Evolutionary conservation across 140 eudicot species (phyloP).

Genomic region (Ambrosia hybrid): DNA sequence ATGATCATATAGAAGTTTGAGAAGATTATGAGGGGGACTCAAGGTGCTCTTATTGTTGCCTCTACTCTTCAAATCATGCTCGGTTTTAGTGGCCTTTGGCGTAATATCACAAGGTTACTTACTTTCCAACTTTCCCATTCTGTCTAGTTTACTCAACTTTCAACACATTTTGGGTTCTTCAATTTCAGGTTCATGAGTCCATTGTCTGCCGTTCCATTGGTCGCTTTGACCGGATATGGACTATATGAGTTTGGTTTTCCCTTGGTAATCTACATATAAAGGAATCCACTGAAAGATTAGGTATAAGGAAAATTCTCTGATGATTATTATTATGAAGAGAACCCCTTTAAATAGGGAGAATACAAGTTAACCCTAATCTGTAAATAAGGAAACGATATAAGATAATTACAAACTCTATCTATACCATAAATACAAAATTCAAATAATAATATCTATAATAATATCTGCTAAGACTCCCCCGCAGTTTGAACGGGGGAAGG

Average conservation of each 20-base stretch:
- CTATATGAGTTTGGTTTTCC: slow-evolving; percentile 93
- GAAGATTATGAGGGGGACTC: slow-evolving; percentile 84
- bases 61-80: slow-evolving; percentile 88
- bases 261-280: slow-evolving; percentile 45
- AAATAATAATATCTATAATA: no score
- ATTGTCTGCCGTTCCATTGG: slow-evolving; percentile 79
- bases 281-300: no score
- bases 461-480: no score
- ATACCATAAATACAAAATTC: no score
- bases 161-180: background rate
- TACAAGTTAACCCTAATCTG: no score
- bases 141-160: background rate
- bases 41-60: slow-evolving; percentile 92
- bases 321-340: no score
- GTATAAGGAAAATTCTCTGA: no score
- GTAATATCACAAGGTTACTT: slow-evolving; percentile 70
- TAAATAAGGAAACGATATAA: no score
- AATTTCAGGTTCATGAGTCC: slow-evolving; percentile 86
- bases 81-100: slow-evolving; percentile 97
- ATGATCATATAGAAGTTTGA: slow-evolving; percentile 62
- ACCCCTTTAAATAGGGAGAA: no score
- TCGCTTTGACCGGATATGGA: slow-evolving; percentile 70
- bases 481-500: no score
- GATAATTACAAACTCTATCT: no score
- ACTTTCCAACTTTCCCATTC: background rate